Percentiles rank a stretch among this genome's conserved stretches.
Conservation (phyloP, 768 basidiomycete genomes). For the Albatrellus ellisii region DNA sequence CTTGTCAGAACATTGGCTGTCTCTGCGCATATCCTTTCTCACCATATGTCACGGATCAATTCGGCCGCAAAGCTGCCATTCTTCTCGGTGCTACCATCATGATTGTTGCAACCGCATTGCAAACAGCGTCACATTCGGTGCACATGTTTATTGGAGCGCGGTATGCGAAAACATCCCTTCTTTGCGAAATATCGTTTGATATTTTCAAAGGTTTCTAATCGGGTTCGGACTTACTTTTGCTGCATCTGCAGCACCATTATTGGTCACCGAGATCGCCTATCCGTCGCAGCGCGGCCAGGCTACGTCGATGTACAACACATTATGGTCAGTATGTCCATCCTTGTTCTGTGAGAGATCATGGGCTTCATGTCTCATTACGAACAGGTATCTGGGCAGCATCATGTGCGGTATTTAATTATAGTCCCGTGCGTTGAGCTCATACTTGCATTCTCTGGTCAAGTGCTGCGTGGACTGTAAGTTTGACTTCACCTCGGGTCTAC, state of each 20-base stretch:
- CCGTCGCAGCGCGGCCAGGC: conserved; percentile 32
- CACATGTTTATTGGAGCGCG: conserved; percentile 32
- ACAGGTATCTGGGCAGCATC: conserved; percentile 21
- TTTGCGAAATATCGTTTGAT: not conserved
- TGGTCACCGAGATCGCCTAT: conserved; percentile 38
- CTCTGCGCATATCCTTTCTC: conserved; percentile 26
- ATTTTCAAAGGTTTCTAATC: conserved; percentile 21
- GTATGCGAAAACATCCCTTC: conserved; percentile 13
- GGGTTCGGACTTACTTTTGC: conserved; percentile 32
- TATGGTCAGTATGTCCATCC: conserved; percentile 23
- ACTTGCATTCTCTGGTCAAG: conserved; percentile 2
- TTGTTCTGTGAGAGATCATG: not conserved
- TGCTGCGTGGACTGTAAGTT: conserved; percentile 19
- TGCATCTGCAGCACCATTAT: conserved; percentile 29
- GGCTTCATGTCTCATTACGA: not conserved
- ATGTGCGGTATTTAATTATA: conserved; percentile 15
- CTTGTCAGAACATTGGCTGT: conserved; percentile 27
- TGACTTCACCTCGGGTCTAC: not conserved
- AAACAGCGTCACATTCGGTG: conserved; percentile 25
- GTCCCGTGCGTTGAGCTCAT: not conserved
- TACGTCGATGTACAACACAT: conserved; percentile 31
- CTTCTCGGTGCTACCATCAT: conserved; percentile 27
- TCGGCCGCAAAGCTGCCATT: conserved; percentile 26
- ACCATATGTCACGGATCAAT: conserved; percentile 27
- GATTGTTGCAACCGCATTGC: conserved; percentile 25